A percentile compares a stretch with the other conserved stretches of the same genome.
phyloP scores from a whole-genome alignment of 1,284 basidiomycete species.

The Leccinum pallidistipes region DNA sequence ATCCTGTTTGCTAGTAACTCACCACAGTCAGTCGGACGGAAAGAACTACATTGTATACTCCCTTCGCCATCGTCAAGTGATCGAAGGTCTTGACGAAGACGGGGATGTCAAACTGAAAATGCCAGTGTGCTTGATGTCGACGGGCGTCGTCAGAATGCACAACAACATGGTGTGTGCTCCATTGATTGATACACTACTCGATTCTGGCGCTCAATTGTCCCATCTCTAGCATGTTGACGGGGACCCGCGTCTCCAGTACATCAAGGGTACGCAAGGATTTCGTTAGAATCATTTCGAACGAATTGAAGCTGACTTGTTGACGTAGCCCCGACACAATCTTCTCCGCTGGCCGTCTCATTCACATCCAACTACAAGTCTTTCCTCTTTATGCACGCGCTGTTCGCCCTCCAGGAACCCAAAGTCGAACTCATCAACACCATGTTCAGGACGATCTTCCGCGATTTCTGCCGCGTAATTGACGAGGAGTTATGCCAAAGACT shows the following conservation, averaged over 20 bases:
- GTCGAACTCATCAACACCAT: no score
- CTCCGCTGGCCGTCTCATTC: constrained; percentile 24
- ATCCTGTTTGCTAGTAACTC: no score
- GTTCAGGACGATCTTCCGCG: no score
- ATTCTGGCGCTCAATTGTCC: constrained; percentile 1
- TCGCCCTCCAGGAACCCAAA: no score
- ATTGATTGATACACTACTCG: background rate
- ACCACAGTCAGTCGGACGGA: constrained; percentile 7
- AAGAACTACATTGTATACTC: constrained; percentile 25
- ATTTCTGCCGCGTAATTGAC: no score
- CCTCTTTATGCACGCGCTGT: constrained; percentile 26
- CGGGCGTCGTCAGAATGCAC: constrained; percentile 24
- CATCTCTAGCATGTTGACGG: constrained; percentile 14
- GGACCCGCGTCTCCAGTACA: constrained; percentile 13
- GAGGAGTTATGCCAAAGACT: no score
- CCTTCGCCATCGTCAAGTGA: constrained; percentile 17
- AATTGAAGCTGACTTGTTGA: background rate
- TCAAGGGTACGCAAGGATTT: no score
- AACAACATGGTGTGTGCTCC: constrained; percentile 19
- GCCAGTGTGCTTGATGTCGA: constrained; percentile 26
- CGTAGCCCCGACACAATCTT: constrained; percentile 22
- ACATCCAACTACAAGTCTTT: constrained; percentile 26
- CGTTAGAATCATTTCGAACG: background rate
- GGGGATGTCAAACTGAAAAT: constrained; percentile 17
- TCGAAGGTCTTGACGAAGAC: constrained; percentile 13